A percentile compares a stretch with the other conserved stretches of the same genome.
phyloP scores from a whole-genome alignment of 1,284 basidiomycete genomes.

The Mycosarcoma mackinlayi region DNA sequence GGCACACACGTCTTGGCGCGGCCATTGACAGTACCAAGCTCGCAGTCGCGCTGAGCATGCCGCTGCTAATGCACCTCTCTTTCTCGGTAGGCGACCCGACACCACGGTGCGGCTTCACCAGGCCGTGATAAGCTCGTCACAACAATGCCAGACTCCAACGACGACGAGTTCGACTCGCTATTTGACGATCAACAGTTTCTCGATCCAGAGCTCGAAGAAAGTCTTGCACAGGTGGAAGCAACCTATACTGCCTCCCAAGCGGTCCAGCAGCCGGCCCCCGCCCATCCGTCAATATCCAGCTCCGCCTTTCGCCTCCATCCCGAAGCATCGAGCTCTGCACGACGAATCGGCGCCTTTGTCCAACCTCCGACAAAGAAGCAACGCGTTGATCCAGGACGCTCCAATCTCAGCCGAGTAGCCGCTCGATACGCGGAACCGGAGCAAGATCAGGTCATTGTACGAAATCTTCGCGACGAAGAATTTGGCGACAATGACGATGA shows the following conservation, averaged over 20 bases:
- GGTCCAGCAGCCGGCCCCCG: slow-evolving; percentile 8
- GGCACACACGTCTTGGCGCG: background rate
- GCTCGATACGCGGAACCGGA: slow-evolving; percentile 14
- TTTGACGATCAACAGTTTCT: slow-evolving; percentile 38
- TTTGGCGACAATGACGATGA: slow-evolving; percentile 43
- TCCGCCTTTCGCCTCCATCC: slow-evolving; percentile 18
- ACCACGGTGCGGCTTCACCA: background rate
- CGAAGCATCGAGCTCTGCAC: slow-evolving; percentile 6
- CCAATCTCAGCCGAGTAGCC: slow-evolving; percentile 16
- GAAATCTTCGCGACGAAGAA: slow-evolving; percentile 35
- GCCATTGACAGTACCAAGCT: background rate
- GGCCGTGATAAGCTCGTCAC: background rate
- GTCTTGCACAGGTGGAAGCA: slow-evolving; percentile 43
- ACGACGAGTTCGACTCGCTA: slow-evolving; percentile 47
- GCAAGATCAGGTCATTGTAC: slow-evolving; percentile 42
- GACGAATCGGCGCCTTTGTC: slow-evolving; percentile 31
- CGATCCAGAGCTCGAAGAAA: slow-evolving; percentile 46
- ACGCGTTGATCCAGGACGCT: slow-evolving; percentile 27
- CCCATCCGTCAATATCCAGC: background rate
- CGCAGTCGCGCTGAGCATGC: slow-evolving; percentile 5
- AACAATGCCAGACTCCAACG: slow-evolving; percentile 9
- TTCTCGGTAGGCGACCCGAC: background rate
- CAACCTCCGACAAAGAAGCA: slow-evolving; percentile 36
- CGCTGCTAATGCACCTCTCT: background rate
- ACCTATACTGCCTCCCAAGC: slow-evolving; percentile 42